Base-by-base conservation (phyloP, 495 filamentous ascomycete genomes). In the Terfezia boudieri region DNA sequence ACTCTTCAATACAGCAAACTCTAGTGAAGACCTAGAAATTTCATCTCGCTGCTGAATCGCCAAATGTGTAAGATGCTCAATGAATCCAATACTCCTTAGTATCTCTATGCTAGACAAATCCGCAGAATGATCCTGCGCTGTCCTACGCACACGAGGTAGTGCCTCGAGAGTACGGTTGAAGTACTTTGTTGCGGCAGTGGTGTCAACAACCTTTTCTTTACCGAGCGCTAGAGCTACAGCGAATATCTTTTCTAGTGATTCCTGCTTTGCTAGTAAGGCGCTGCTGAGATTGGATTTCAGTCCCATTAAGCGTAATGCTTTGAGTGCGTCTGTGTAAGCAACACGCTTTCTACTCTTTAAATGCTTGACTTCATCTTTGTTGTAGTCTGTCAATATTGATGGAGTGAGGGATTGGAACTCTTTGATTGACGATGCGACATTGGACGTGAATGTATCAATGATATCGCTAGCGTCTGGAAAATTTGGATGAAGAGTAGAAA, bases 261-360 rank as follows among this genome's bases (percentile, higher is more conserved):
- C 71, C 67, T 99, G 92, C 43, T 76, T 76, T 36, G 74, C 73
- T 9, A 95, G 72, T 49, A 78, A 64, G 57, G 79, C 77, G 35
- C 71, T 75, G 56, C 81, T 76, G 20, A 89, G 71, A 63, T 86
- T 94, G 12, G 78, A 77, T 59, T 81, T 81, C 55, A 96, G 76
- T 17, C 92, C 92, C 86, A 96, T 94, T 23, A 81, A 75, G 22
- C 85, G 78, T 2, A 95, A 67, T 8, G 74, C 75, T 61, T 82
- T 85, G 54, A 99, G 69, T 0, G 82, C 85, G 58, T 96, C 89
- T 0, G 84, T 80, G 58, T 89, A 90, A 12, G 94, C 76, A 59
- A 83, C 86, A n/a, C 85, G 79, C 68, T 99, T 99, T 54, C 83
- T 74, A 0, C 77, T 76, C 69, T 94, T 94, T 56, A 96, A 75